Base-by-base conservation (phyloP, 805 yeast species). In the Candida schatavii region DNA sequence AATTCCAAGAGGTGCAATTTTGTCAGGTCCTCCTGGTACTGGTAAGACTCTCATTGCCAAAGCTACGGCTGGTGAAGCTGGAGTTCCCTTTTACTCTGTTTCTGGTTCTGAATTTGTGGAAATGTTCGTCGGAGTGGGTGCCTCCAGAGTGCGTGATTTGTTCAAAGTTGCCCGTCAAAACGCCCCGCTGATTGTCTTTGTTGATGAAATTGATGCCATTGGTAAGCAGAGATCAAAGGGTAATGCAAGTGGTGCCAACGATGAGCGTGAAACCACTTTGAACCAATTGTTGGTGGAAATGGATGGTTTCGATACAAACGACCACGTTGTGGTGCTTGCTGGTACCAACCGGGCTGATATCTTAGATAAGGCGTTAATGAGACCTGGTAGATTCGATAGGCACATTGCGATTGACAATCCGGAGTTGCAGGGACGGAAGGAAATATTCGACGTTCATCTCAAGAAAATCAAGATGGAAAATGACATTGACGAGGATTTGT, bases 121-220 rank as follows among this genome's bases (percentile, higher is more conserved):
- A 63, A 93, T 91, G 98, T 93, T 89, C 72, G 98, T 90, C 23
- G 99, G 99, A 74, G 97, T 91, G 19, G 99, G 99, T 70, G 98
- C 99, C 2, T 85, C 96, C 14, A 80, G 99, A 62, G 99, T 93
- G 22, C 89, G 99, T 62, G 99, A 93, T 62, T 71, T 93, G 54
- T 93, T 93, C 70, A 78, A 83, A 48, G 85, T 87, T 22, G 99
- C 99, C 1, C 78, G 98, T 56, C 88, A 87, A 59, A 81, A 84
- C 64, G 96, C 99, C 0, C 99, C 99, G 13, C 76, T 95, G 27
- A 93, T 93, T 56, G 81, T 93, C n/a, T 95, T 93, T 54, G 90
- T 93, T 39, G 99, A 93, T 72, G 99, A 93, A 68, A 93, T 93
- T 48, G 99, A 93, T 72, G 99, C 99, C n/a, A 95, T 93, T 57